These are phyloP conservation scores for Rhodofomes roseus DNA, from an alignment of 1,284 basidiomycete genomes.

Conservation along the genomic window DNA sequence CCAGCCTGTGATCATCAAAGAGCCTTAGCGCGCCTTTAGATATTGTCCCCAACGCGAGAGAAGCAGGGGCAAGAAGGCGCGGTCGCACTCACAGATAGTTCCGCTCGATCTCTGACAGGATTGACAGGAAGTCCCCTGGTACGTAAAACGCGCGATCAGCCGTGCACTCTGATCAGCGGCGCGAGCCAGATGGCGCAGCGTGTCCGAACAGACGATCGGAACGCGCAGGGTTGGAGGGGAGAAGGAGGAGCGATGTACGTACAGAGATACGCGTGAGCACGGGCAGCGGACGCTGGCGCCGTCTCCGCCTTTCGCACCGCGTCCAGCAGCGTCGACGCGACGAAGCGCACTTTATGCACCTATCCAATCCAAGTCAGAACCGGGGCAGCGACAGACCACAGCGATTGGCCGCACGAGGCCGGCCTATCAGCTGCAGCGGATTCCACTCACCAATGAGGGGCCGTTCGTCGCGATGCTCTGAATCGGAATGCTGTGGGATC, in stretches of 20 bases:
- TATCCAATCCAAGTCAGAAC: conserved; percentile 13
- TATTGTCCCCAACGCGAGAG: conserved; percentile 8
- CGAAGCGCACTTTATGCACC: conserved; percentile 88
- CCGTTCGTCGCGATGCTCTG: conserved; percentile 89
- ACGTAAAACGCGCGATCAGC: conserved; percentile 3
- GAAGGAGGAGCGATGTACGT: conserved; percentile 25
- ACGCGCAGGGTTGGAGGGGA: neutral
- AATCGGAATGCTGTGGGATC: conserved; percentile 69
- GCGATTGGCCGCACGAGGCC: neutral
- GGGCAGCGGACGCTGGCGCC: conserved; percentile 68
- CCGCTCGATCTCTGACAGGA: conserved; percentile 83
- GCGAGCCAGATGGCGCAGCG: conserved; percentile 12
- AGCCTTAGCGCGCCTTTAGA: conserved; percentile 4
- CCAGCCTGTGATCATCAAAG: conserved; percentile 44
- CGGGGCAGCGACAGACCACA: neutral
- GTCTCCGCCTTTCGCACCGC: conserved; percentile 80
- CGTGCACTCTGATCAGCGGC: conserved; percentile 6
- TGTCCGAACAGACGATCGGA: neutral
- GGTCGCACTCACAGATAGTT: conserved; percentile 67
- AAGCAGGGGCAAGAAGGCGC: neutral
- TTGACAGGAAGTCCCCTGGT: conserved; percentile 85
- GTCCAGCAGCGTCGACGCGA: conserved; percentile 83
- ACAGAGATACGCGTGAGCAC: conserved; percentile 80
- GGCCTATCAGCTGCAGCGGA: neutral
- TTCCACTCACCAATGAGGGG: conserved; percentile 58